Evolutionary conservation across 2,329 filamentous ascomycete genomes (phyloP), one percentile per base, ranked within the genome.

Genomic region (Ascochyta clinopodiicola): DNA sequence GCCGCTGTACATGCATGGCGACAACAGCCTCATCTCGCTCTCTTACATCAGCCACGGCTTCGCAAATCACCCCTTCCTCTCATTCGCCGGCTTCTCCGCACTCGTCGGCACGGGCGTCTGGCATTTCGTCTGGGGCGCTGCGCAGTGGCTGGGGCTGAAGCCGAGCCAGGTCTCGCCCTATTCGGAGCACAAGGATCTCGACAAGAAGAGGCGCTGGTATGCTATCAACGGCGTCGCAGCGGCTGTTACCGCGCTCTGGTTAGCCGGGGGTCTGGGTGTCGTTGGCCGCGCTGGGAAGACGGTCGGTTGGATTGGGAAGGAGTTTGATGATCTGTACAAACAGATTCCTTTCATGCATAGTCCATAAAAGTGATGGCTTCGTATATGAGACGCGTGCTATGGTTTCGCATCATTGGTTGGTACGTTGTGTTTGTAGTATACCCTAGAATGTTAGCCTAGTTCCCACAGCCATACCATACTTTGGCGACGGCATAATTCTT

Each of bases 21-120:
- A 93, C 56, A 92, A 88, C 67, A 90, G 91, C n/a, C 88, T 94
- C 49, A 88, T 97, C 36, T 90, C 91, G 0, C 79, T 98, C 12
- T 88, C 86, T 12, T 98, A 90, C 73, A 88, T 97, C 7, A 86
- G 88, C 12, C 93, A 98, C 76, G 91, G 91, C 2, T 95, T 97
- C 70, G 87, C 89, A 27, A 83, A 85, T 13, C 88, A 91, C 67
- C 87, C 88, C 0, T 62, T 82, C 1, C 73, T 88, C 8, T 86
- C 89, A n/a, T 89, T 86, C 72, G 64, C 82, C 1, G 88, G 89
- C 1, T 96, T 96, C 73, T 68, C 80, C 1, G 82, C 86, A 1
- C 80, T 97, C 44, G 79, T 96, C 6, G 79, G 79, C 15, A 77
- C 88, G 0, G 89, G 87, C 0, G 87, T 85, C 22, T 90, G 87